Evolutionary conservation across 805 yeast species (phyloP), one percentile per base, ranked within the genome.

Genomic region (Hanseniaspora valbyensis): DNA sequence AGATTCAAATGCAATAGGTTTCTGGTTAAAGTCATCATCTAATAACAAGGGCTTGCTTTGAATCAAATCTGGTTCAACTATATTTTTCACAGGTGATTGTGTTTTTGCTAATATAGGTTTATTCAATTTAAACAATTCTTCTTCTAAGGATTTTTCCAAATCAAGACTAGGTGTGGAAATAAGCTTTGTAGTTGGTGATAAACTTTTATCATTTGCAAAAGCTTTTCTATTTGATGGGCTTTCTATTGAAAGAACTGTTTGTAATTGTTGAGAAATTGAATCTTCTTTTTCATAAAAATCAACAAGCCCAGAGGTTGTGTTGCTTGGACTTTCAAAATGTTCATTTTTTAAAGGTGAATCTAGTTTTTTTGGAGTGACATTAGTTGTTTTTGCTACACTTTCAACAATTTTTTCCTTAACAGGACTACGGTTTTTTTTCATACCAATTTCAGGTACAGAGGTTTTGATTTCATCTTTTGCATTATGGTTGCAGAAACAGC

Each of bases 211-310:
- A 13, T 32, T 32, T 32, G 6, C 36, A 32, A 32, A 12, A 32
- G 36, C 36, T 13, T 32, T n/a, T 22, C 12, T 36, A 18, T 9
- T 29, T 37, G n/a, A 29, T 18, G n/a, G 36, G 18, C 5, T 34
- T 34, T 26, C 10, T 19, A 2, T 36, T 41, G n/a, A n/a, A 18
- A 24, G n/a, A 16, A 36, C 25, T 13, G 34, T 25, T 14, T 18
- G 34, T 18, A 44, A 36, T 18, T 44, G 40, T 13, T 44, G 49
- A 19, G 40, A 19, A 13, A 16, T n/a, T 3, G 34, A 3, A 13
- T 45, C 50, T 7, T 30, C 44, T n/a, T n/a, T n/a, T 19, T 45
- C 50, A 24, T 38, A 45, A 25, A 38, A 45, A 16, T 45, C 29
- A 34, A 38, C 33, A 9, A 38, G 21, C 3, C 25, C 41, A 33